phyloP scores from a whole-genome alignment of 2,329 filamentous ascomycete genomes.

The Sporothrix humicola region DNA sequence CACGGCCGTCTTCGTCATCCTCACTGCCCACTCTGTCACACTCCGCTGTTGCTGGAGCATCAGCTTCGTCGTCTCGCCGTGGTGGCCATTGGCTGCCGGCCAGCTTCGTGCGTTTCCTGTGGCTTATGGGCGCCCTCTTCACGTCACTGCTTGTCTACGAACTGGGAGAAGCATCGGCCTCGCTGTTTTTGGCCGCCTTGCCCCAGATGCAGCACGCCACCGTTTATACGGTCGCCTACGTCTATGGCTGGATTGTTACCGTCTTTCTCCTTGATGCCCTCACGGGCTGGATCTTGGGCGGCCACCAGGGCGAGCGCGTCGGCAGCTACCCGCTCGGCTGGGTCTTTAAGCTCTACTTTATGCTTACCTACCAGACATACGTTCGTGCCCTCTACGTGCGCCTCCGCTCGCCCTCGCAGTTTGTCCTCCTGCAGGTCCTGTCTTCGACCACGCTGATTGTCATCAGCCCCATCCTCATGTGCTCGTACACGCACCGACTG shows the following conservation, averaged over 20 bases:
- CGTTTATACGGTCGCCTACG: slow-evolving; percentile 70
- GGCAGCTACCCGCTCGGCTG: slow-evolving; percentile 73
- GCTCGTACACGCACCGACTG: slow-evolving; percentile 60
- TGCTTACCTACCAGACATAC: slow-evolving; percentile 73
- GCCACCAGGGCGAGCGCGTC: slow-evolving; percentile 68
- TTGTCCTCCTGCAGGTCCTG: slow-evolving; percentile 68
- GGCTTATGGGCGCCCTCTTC: slow-evolving; percentile 69
- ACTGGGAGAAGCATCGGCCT: slow-evolving; percentile 70
- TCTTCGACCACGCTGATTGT: slow-evolving; percentile 68
- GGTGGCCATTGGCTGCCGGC: slow-evolving; percentile 64
- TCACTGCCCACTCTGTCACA: neutral
- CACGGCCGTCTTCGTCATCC: neutral
- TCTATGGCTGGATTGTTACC: slow-evolving; percentile 72
- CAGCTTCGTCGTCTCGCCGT: slow-evolving; percentile 13
- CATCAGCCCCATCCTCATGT: slow-evolving; percentile 68
- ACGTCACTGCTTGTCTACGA: slow-evolving; percentile 70
- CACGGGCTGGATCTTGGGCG: slow-evolving; percentile 70
- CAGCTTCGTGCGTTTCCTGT: slow-evolving; percentile 71
- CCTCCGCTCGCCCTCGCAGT: slow-evolving; percentile 68
- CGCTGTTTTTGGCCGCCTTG: slow-evolving; percentile 69
- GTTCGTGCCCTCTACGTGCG: slow-evolving; percentile 72
- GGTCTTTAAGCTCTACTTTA: slow-evolving; percentile 73
- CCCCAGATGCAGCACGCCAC: slow-evolving; percentile 61
- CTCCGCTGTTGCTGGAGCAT: slow-evolving; percentile 33
- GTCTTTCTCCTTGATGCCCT: slow-evolving; percentile 68